Conservation (phyloP, 129 eudicot genomes). For the Flaveria bidentis region DNA sequence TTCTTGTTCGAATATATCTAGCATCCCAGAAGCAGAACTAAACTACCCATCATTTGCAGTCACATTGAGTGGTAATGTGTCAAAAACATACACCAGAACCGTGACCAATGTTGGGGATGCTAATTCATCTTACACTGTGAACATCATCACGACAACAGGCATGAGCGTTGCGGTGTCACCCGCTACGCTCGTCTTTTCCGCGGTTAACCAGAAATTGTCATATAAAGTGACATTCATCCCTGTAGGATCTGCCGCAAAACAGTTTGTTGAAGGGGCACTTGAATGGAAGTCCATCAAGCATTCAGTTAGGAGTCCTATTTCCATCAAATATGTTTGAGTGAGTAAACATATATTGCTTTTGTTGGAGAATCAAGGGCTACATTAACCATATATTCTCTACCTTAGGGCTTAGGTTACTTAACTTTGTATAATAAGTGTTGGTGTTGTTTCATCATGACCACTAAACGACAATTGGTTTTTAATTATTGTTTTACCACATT, state of each 20-base stretch:
- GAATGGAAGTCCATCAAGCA: slow-evolving; percentile 35
- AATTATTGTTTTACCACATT: too few relatives aligned
- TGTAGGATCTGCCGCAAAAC: not conserved
- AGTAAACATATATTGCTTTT: not conserved
- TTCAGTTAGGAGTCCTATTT: slow-evolving; percentile 44
- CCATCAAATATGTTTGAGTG: slow-evolving; percentile 32
- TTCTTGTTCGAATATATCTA: slow-evolving; percentile 26
- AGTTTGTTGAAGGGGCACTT: slow-evolving; percentile 34
- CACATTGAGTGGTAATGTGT: slow-evolving; percentile 15
- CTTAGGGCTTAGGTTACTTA: too few relatives aligned
- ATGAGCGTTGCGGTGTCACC: slow-evolving; percentile 37
- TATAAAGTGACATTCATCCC: slow-evolving; percentile 35
- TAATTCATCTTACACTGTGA: slow-evolving; percentile 33
- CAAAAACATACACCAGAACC: slow-evolving; percentile 39
- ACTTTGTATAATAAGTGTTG: too few relatives aligned
- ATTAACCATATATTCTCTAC: too few relatives aligned
- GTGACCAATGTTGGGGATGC: slow-evolving; percentile 62
- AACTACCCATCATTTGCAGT: slow-evolving; percentile 58
- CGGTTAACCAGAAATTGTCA: slow-evolving; percentile 38
- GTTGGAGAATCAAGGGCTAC: not conserved
- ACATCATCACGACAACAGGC: slow-evolving; percentile 22
- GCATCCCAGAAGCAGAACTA: slow-evolving; percentile 41
- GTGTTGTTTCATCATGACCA: too few relatives aligned
- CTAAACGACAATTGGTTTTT: too few relatives aligned
- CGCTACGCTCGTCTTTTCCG: slow-evolving; percentile 31